Conservation (phyloP, 2,329 filamentous ascomycete genomes). For the Aspergillus texensis region DNA sequence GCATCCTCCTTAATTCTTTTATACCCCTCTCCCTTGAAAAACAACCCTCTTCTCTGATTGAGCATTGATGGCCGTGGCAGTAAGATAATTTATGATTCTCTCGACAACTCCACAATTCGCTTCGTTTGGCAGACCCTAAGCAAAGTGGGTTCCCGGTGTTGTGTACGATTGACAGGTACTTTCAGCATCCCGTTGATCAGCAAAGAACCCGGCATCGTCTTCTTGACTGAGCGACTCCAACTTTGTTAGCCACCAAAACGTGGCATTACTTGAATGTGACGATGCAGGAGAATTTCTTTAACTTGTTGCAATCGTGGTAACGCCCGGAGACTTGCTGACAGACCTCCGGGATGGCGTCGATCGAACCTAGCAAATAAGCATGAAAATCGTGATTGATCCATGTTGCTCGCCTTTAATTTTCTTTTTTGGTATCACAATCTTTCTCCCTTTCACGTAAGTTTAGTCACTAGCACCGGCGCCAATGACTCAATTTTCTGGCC, state of each 20-base stretch:
- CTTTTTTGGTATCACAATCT: slow-evolving; percentile 15
- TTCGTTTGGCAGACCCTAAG: slow-evolving; percentile 5
- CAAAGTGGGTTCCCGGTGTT: slow-evolving; percentile 11
- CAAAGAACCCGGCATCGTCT: background rate
- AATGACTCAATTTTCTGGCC: slow-evolving; percentile 1
- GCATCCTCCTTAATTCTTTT: background rate
- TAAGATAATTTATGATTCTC: slow-evolving; percentile 1
- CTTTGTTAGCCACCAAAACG: slow-evolving; percentile 17
- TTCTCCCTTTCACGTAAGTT: slow-evolving; percentile 9
- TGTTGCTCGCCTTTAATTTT: slow-evolving; percentile 3
- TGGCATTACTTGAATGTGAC: slow-evolving; percentile 18
- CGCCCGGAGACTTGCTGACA: slow-evolving; percentile 19
- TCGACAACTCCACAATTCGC: background rate
- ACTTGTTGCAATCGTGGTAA: slow-evolving; percentile 9
- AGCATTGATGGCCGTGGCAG: slow-evolving; percentile 3
- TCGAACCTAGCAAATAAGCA: slow-evolving; percentile 1
- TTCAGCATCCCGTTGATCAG: slow-evolving; percentile 5
- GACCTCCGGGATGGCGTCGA: slow-evolving; percentile 11
- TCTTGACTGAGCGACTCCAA: background rate
- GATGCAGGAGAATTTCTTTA: slow-evolving; percentile 14
- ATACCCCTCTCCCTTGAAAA: background rate
- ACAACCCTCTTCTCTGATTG: background rate
- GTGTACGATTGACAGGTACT: slow-evolving; percentile 1
- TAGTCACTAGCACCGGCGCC: background rate
- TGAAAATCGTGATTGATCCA: background rate